Evolutionary conservation across 2,329 filamentous ascomycete genomes (phyloP), one percentile per base, ranked within the genome.

Genomic region (Dothideomycetes sp.): DNA sequence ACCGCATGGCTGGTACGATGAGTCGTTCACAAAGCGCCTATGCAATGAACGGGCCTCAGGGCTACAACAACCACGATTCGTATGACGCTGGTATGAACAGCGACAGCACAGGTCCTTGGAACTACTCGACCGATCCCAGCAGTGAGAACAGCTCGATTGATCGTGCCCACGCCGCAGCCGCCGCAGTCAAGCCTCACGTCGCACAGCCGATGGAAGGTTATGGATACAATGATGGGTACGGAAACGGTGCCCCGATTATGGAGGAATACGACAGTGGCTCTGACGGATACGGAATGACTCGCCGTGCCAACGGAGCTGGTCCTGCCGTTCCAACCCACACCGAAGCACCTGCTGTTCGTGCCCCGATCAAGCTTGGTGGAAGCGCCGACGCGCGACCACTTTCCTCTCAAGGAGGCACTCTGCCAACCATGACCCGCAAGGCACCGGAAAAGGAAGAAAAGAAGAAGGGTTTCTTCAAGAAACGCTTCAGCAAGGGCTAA

Each of bases 71-170:
- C 22, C 84, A 89, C 60, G 87, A 94, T 58, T 94, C 86, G 2
- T 81, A 93, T 33, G 82, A 82, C 29, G 86, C 84, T 10, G 81
- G 80, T 44, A 77, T 79, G 9, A 80, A 78, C 16, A 82, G 76
- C 49, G 77, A 80, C 47, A 77, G 67, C 39, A 68, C 68, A 38
- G 87, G 94, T 42, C 79, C 79, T 10, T 79, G 75, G 55, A 80
- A 79, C 41, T 88, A 91, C 59, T 80, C 81, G 48, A 94, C 86
- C 44, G 87, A 94, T 56, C 88, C 84, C 65, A 91, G 84, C 64
- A 94, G 87, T 55, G 84, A 94, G 56, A 94, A 94, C 63, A 93
- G 85, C 64, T 94, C 86, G 2, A 76, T 93, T 50, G 85, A 94
- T 56, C 79, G 85, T 45, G 67, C 79, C 27, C 73, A 73, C 51